Evolutionary conservation across 345 rosid species (phyloP), one percentile per base, ranked within the genome.

Genomic region (Melaleuca alternifolia): DNA sequence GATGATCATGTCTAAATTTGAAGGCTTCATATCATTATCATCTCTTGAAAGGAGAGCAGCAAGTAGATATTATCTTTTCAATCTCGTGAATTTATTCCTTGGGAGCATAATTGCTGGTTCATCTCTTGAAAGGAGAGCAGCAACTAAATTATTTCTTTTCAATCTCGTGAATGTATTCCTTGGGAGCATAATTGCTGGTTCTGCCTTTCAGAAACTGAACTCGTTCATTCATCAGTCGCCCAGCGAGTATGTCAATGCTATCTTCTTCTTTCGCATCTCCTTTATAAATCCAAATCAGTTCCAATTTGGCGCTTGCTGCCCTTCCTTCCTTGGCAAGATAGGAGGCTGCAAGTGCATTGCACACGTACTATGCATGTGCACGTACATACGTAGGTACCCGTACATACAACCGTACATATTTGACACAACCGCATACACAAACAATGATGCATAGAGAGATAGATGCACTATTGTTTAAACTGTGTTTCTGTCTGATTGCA

Each of bases 1-100:
- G 89, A 97, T 97, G 99, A 93, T 93, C 85, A 96, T 97, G 99
- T 92, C 99, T n/a, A 95, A 94, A 88, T 94, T 97, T 56, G 99
- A 97, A 91, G 99, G 99, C 87, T 96, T 96, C 88, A 87, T 85
- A 81, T 92, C 99, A n/a, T 37, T 91, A 46, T 97, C 99, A 54
- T 92, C 90, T 82, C 89, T 97, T 12, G 99, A 97, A 87, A 94
- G 99, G 89, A 94, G 99, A 89, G 88, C 98, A 44, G 99, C 99
- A n/a, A 88, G 95, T 54, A 92, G 97, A 92, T 96, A 94, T 90
- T 96, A 96, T 89, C 54, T 94, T 84, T 97, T 97, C 91, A 93
- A 93, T 88, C 84, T 97, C 1, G 95, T 96, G 87, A 97, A 97
- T 44, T 96, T 95, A 26, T 97, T 97, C 89, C 95, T 96, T 28